phyloP scores from a whole-genome alignment of 2,329 filamentous ascomycete genomes.

The Dothiorella sarmentorum region DNA sequence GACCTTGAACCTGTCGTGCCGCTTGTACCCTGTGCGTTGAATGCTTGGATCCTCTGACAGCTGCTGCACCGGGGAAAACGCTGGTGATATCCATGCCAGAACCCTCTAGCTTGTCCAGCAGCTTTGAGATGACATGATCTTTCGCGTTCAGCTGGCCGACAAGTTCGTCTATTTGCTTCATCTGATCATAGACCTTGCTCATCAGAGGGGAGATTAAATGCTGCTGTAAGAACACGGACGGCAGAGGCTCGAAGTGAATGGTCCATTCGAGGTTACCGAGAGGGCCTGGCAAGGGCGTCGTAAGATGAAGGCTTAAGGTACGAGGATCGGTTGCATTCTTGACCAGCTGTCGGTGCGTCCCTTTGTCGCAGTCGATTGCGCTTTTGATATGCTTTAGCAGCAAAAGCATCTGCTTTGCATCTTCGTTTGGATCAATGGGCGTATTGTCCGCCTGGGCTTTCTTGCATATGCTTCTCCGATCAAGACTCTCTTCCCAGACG shows the following conservation, averaged over 20 bases:
- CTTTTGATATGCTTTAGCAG: constrained; percentile 62
- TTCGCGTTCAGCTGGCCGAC: constrained; percentile 53
- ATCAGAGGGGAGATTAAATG: constrained; percentile 55
- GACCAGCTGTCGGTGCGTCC: constrained; percentile 38
- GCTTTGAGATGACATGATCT: constrained; percentile 56
- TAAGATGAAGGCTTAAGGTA: constrained; percentile 48
- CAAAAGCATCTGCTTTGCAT: constrained; percentile 60
- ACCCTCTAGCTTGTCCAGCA: constrained; percentile 57
- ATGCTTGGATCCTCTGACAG: constrained; percentile 44
- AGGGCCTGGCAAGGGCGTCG: constrained; percentile 59
- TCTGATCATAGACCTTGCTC: constrained; percentile 45
- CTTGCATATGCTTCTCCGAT: constrained; percentile 58
- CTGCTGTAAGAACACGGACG: constrained; percentile 42
- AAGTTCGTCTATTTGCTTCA: constrained; percentile 48
- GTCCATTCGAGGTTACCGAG: constrained; percentile 64
- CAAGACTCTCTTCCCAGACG: constrained; percentile 68
- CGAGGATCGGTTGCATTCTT: not conserved
- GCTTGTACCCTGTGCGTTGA: constrained; percentile 48
- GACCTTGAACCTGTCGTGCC: constrained; percentile 53
- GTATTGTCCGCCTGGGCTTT: constrained; percentile 62
- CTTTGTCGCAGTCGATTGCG: constrained; percentile 42
- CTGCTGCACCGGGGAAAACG: constrained; percentile 55
- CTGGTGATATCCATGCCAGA: constrained; percentile 54
- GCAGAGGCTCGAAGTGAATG: constrained; percentile 41
- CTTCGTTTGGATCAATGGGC: constrained; percentile 70